Evolutionary conservation across 805 yeast genomes (phyloP), one percentile per base, ranked within the genome.

Genomic region (Ogataea minuta): DNA sequence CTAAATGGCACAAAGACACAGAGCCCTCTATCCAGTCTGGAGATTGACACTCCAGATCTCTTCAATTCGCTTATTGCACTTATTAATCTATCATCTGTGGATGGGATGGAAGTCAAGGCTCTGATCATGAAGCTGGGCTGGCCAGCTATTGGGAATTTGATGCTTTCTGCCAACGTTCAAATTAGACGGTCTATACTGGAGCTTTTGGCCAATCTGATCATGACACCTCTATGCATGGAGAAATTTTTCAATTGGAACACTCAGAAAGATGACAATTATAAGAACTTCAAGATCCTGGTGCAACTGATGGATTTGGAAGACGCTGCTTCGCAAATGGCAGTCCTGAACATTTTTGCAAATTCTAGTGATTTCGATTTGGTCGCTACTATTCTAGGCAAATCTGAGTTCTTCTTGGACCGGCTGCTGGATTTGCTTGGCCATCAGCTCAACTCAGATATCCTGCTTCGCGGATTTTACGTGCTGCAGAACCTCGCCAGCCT

Each of bases 161-260:
- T 60, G 20, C 34, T 57, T 2, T 71, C 67, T 9, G 43, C 62
- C 1, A 66, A 74, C 35, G 59, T 63, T 2, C 62, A 60, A 21
- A 58, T 77, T 10, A 78, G 73, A 39, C 57, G 60, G 32, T 69
- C 75, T 2, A 43, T 71, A 1, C 64, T 80, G 63, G 79, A 77
- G 45, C 58, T 75, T 29, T 46, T 77, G 6, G 64, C 74, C 9
- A 76, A 76, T 50, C 50, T 77, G 24, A 63, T 71, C 3, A 45
- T 54, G 9, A 46, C 54, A 10, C 71, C 71, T 1, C 16, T 50
- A 6, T 60, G 68, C 40, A 59, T 77, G 23, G 79, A 76, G 2
- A 75, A 76, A 44, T 72, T 83, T 49, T 84, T 84, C 64, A 78
- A 81, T 49, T 65, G 76, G 67, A 29, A 28, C 6, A 12, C 23